Base-by-base conservation (phyloP, 192 early-diverging fungal species). In the Mortierella antarctica region DNA sequence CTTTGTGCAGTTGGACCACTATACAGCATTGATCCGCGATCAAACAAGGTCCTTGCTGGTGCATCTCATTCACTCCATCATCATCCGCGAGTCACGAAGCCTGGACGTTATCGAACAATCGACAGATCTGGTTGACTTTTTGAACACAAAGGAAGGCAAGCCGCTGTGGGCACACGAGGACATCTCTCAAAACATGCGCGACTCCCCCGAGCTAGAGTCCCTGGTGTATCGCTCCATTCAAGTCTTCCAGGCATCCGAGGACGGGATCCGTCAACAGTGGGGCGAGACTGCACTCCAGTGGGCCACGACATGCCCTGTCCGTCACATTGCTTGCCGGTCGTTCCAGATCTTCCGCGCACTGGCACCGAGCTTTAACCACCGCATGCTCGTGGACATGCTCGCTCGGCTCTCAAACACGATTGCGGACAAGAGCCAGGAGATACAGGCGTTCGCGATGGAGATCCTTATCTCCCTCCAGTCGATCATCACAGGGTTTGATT, bases 291-390 rank as follows among this genome's bases (percentile, higher is more conserved):
- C 95, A 0, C 85, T 97, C 15, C 83, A 87, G 54, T 96, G 94
- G 95, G 95, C 93, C 5, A 93, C 93, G 4, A 86, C 84, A 31
- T 96, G 94, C 72, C 89, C 95, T 18, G 93, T 95, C 12, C 89
- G 92, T 4, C 94, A 96, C 78, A 89, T 95, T n/a, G 96, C 95
- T 11, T 94, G 93, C 69, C 83, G 94, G 13, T 96, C 94, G 1
- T 91, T 97, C 66, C 94, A 96, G 67, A 92, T 94, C 59, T 93
- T 95, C 64, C 86, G 94, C 18, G 87, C 86, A 1, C 61, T 97
- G 8, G 87, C 85, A 69, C 93, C 95, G 11, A 83, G 82, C 4
- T 92, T 94, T 50, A 94, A 87, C 62, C 87, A 90, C 51, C 83
- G 86, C 57, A 94, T 95, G 89, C 70, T 96, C 31, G 90, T 91